Percentiles rank a stretch among this genome's conserved stretches.
Conservation (phyloP, 305 asterid genomes). For the Plantago lanceolata region DNA sequence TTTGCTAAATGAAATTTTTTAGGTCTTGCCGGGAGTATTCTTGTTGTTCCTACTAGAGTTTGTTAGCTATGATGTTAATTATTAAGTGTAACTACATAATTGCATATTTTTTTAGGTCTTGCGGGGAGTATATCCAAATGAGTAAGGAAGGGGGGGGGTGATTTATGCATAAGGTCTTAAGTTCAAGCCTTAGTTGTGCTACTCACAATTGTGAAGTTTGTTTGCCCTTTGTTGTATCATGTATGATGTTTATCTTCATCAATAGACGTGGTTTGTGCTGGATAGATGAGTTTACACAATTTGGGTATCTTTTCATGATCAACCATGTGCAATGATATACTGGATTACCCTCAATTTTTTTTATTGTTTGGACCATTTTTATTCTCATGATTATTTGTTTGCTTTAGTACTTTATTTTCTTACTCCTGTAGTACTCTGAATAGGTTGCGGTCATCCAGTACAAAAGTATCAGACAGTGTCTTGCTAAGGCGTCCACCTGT, state of each 20-base stretch:
- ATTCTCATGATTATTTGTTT: background rate
- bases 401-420: constrained; percentile 13
- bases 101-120: no score
- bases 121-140: no score
- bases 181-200: no score
- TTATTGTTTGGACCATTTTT: constrained; percentile 9
- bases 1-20: background rate
- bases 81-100: no score
- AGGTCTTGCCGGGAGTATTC: no score
- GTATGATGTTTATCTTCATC: background rate
- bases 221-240: background rate
- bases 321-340: background rate
- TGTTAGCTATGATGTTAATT: no score
- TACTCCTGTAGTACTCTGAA: constrained; percentile 20
- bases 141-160: no score
- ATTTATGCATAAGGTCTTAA: no score
- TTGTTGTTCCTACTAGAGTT: no score
- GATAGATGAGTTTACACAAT: background rate
- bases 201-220: background rate
- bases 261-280: constrained; percentile 7
- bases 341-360: background rate
- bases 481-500: constrained; percentile 83
- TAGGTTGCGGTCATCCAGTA: constrained; percentile 42
- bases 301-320: background rate
- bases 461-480: constrained; percentile 61